Conservation (phyloP, 2,329 filamentous ascomycete genomes). For the Alternaria sp. region DNA sequence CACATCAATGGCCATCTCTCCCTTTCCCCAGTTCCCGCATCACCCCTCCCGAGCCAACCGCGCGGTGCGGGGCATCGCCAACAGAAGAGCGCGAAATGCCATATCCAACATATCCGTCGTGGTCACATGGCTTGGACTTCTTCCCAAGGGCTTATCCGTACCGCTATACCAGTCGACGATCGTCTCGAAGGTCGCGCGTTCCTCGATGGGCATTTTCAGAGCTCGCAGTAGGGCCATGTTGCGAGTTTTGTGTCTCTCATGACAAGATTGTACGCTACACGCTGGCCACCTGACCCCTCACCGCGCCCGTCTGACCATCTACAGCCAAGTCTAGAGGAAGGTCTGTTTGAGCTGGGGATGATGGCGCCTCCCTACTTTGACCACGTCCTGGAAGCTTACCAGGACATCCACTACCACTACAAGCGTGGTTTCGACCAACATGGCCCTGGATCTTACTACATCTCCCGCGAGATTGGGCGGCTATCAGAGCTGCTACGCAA, state of each 20-base stretch:
- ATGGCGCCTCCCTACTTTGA: not conserved
- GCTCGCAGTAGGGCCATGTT: conserved; percentile 5
- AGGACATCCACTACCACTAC: conserved; percentile 19
- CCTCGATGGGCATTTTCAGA: conserved; percentile 10
- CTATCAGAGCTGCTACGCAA: conserved; percentile 7
- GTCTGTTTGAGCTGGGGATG: conserved; percentile 3
- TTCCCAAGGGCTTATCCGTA: conserved; percentile 1
- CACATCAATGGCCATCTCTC: not conserved
- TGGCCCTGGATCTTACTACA: conserved; percentile 7
- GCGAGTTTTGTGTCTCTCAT: conserved; percentile 14
- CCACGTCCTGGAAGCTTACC: not conserved
- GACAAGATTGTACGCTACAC: conserved; percentile 6
- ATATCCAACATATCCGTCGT: conserved; percentile 4
- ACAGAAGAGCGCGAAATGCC: not conserved
- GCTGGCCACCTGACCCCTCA: not conserved
- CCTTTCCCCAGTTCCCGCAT: not conserved
- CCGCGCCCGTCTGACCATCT: not conserved
- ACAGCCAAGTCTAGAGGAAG: conserved; percentile 8
- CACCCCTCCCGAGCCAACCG: not conserved
- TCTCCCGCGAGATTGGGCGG: conserved; percentile 18
- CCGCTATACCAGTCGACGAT: not conserved
- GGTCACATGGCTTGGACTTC: not conserved
- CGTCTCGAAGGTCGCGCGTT: not conserved
- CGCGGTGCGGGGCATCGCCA: not conserved
- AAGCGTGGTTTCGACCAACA: conserved; percentile 10